Conservation (phyloP, 176 grass and related monocot genomes). For the Carex myosuroides region DNA sequence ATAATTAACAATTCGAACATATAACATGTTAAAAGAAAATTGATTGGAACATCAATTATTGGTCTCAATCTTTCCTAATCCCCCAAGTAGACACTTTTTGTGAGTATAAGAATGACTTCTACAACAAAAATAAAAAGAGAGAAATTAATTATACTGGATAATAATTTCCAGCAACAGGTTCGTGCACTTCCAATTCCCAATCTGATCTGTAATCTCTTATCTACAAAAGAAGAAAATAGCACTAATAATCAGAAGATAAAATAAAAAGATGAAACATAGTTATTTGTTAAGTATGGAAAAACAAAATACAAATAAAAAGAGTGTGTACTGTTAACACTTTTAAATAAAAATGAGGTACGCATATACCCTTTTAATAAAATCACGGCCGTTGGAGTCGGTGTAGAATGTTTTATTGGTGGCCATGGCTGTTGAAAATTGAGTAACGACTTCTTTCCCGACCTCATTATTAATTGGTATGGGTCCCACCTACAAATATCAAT, state of each 20-base stretch:
- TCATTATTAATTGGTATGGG: constrained; percentile 33
- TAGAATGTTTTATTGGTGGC: constrained; percentile 40
- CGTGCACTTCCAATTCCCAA: constrained; percentile 36
- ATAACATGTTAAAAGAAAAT: background rate
- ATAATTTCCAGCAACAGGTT: constrained; percentile 52
- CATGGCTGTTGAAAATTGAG: constrained; percentile 31
- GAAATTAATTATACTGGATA: constrained; percentile 37
- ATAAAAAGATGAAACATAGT: background rate
- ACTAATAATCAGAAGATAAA: constrained; percentile 8
- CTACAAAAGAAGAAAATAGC: constrained; percentile 19
- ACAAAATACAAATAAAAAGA: background rate
- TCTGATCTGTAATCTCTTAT: constrained; percentile 47
- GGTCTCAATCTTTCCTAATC: background rate
- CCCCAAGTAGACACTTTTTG: background rate
- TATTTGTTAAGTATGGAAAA: background rate
- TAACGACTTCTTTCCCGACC: constrained; percentile 36
- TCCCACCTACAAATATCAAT: constrained; percentile 26
- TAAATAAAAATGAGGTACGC: background rate
- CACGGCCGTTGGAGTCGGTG: constrained; percentile 44
- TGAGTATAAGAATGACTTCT: background rate
- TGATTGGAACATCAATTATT: background rate
- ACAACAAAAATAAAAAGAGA: background rate
- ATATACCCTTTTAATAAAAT: constrained; percentile 46
- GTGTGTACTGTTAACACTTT: background rate
- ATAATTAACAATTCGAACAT: background rate